A percentile compares a stretch with the other conserved stretches of the same genome.
Evolutionary conservation across 2,329 filamentous ascomycete species (phyloP).

Genomic region (Aspergillus carbonarius): DNA sequence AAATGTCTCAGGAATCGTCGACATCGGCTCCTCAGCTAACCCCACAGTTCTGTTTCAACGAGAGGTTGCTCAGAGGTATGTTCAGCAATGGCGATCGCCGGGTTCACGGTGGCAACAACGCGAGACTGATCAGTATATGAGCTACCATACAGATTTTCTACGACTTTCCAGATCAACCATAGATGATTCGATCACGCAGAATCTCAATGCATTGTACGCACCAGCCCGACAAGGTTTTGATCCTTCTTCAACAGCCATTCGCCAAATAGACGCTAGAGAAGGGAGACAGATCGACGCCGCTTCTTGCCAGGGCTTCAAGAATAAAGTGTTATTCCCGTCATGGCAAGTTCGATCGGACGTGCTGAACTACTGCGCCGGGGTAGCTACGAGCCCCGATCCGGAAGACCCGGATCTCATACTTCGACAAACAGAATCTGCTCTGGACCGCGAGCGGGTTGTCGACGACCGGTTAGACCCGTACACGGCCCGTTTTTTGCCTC

Average conservation of each 20-base stretch:
- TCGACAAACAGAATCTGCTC: conserved; percentile 68
- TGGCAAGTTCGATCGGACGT: conserved; percentile 85
- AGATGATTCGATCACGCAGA: conserved; percentile 91
- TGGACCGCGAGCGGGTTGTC: conserved; percentile 70
- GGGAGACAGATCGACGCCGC: conserved; percentile 57
- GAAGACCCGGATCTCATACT: conserved; percentile 75
- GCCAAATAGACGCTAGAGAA: conserved; percentile 52
- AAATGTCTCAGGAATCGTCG: conserved; percentile 43
- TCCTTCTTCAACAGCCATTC: conserved; percentile 69
- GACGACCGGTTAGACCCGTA: conserved; percentile 88
- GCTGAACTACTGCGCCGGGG: conserved; percentile 81
- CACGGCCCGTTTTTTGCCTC: conserved; percentile 72
- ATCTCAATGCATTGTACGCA: conserved; percentile 83
- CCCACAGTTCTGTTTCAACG: conserved; percentile 77
- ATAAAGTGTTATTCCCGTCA: conserved; percentile 77
- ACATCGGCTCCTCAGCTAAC: conserved; percentile 56
- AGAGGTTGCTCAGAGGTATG: conserved; percentile 66
- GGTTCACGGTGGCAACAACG: neutral
- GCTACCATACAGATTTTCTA: conserved; percentile 70
- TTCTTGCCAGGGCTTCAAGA: conserved; percentile 71
- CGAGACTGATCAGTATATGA: conserved; percentile 13
- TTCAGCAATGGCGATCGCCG: neutral
- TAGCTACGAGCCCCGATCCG: conserved; percentile 83
- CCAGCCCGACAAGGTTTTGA: conserved; percentile 73
- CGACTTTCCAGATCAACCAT: conserved; percentile 78